Conservation (phyloP, 305 asterid species). For the Fraxinus greggii region DNA sequence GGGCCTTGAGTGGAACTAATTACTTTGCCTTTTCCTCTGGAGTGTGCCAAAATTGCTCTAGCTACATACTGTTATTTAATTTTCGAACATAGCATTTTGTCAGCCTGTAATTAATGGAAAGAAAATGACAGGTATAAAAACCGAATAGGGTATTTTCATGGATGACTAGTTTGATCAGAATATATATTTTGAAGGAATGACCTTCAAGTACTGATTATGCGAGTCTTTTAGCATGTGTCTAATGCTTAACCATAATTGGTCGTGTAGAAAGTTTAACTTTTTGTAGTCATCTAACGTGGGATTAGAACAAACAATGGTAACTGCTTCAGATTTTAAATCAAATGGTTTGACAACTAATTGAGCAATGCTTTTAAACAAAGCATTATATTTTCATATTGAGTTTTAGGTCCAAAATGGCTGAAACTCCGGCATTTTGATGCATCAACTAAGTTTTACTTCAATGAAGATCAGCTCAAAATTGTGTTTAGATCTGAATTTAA, state of each 20-base stretch:
- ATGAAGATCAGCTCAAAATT: neutral
- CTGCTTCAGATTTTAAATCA: neutral
- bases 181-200: neutral
- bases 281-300: neutral
- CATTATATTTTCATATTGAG: neutral
- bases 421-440: neutral
- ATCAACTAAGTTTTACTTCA: neutral
- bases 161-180: neutral
- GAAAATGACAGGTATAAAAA: neutral
- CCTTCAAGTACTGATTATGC: neutral
- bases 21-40: neutral
- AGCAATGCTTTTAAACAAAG: neutral
- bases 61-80: neutral
- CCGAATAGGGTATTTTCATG: neutral
- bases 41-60: neutral
- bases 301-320: neutral
- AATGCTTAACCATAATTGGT: neutral
- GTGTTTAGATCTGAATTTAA: neutral
- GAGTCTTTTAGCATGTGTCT: neutral
- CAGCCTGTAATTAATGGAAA: neutral
- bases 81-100: neutral
- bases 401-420: neutral
- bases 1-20: constrained; percentile 67
- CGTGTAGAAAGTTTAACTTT: neutral
- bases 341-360: neutral